Conservation (phyloP, 192 early-diverging fungal species). For the Glomus cerebriforme region DNA sequence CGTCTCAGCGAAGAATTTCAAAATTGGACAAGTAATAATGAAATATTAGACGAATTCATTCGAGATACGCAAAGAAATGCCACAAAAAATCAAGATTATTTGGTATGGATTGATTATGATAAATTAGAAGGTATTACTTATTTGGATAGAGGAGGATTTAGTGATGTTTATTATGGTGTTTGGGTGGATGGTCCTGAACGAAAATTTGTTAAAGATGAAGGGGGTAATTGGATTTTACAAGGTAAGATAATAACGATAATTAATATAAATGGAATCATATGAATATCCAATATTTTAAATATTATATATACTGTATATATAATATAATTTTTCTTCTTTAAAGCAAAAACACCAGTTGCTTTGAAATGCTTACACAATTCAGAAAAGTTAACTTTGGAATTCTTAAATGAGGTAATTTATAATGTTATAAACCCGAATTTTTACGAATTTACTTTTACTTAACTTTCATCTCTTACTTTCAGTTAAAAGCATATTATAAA, state of each 20-base stretch:
- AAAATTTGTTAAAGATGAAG: neutral
- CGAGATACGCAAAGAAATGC: constrained; percentile 1
- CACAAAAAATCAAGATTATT: constrained; percentile 2
- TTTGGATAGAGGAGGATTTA: constrained; percentile 11
- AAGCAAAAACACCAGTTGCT: neutral
- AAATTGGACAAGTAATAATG: constrained; percentile 16
- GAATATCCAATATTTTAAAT: too few relatives aligned
- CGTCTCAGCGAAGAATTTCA: neutral
- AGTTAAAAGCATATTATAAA: constrained; percentile 1
- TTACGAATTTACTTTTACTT: neutral
- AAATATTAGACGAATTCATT: constrained; percentile 2
- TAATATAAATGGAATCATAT: too few relatives aligned
- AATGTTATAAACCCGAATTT: neutral
- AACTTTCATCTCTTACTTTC: neutral
- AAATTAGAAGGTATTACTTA: neutral
- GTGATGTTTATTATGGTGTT: neutral
- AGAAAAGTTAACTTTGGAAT: neutral
- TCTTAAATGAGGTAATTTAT: neutral
- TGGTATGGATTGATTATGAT: constrained; percentile 20
- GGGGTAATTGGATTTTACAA: neutral
- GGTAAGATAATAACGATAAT: neutral
- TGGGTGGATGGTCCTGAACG: constrained; percentile 5
- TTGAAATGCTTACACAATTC: constrained; percentile 16
- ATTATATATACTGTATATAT: too few relatives aligned
- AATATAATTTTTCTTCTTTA: too few relatives aligned